phyloP scores from a whole-genome alignment of 805 yeast species.

The Candida multigemmis region DNA sequence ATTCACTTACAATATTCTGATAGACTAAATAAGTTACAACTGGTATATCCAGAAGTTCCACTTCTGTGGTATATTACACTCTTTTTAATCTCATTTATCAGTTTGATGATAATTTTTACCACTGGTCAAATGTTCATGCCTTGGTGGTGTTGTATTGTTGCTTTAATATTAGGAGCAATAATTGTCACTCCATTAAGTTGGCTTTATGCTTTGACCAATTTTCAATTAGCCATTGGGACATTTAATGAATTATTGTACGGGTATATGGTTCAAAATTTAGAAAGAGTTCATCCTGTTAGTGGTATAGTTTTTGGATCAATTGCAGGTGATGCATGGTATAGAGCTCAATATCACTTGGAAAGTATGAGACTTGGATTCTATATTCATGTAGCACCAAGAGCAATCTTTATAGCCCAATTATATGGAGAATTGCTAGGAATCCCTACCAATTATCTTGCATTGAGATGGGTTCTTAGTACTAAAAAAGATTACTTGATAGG shows the following conservation, averaged over 20 bases:
- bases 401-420: constrained; percentile 42
- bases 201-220: constrained; percentile 41
- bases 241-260: constrained; percentile 44
- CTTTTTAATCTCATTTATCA: constrained; percentile 25
- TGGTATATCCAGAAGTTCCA: constrained; percentile 34
- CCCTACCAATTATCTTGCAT: constrained; percentile 41
- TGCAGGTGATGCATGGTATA: constrained; percentile 47
- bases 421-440: constrained; percentile 45
- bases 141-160: constrained; percentile 36
- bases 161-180: constrained; percentile 32
- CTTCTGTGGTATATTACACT: constrained; percentile 29
- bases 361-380: constrained; percentile 40
- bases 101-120: constrained; percentile 21
- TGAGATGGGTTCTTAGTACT: constrained; percentile 36
- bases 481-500: constrained; percentile 31
- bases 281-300: constrained; percentile 35
- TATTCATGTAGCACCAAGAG: constrained; percentile 42
- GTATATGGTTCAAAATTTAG: constrained; percentile 25
- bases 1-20: constrained; percentile 21
- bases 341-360: constrained; percentile 32
- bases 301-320: constrained; percentile 41
- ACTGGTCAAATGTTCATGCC: constrained; percentile 29
- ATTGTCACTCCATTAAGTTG: constrained; percentile 43
- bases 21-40: constrained; percentile 31
- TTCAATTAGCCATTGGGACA: constrained; percentile 44